Base-by-base conservation (phyloP, 257 asterid genomes). In the Voacanga thouarsii region DNA sequence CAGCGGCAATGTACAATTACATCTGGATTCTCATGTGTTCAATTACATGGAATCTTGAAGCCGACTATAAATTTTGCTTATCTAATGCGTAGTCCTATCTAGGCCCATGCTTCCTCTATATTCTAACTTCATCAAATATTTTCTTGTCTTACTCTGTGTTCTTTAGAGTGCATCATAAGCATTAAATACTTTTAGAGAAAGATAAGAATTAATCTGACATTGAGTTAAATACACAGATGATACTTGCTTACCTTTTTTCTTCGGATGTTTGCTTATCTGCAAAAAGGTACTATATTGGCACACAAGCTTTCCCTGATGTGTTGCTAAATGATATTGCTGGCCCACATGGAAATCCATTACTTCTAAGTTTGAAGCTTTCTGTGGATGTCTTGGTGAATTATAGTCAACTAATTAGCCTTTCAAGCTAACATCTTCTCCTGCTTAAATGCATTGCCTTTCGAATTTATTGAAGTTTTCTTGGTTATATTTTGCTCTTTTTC, bases 301-400 rank as follows among this genome's bases (percentile, higher is more conserved):
- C 94, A 56, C 84, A 88, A 43, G 74, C 88, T 72, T 94, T 91
- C 84, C 97, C 97, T 28, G 96, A 93, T 64, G 99, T 94, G 71
- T 85, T 94, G 88, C 91, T 94, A 70, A 94, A 94, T 85, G 97
- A 92, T 86, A 91, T 94, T 77, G 97, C 99, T 77, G 99, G 99
- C 71, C 97, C 97, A 37, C 97, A 94, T 84, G 99, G 97, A 78
- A 92, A 94, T 81, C 85, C 97, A 71, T 87, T 92, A 85, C 93
- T 94, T 74, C 82, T 94, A 76, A 94, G 99, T 87, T 83, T 94
- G 94, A 94, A 94, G 87, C 99, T 94, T 75, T 91, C 99, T 33
- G 97, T 94, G 53, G 99, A 94, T 88, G 97, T 94, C 78, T 85
- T 94, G n/a, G n/a, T n/a, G n/a, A n/a, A n/a, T n/a, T n/a, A n/a